phyloP scores from a whole-genome alignment of 495 filamentous ascomycete genomes.

The Daldinia childiae region DNA sequence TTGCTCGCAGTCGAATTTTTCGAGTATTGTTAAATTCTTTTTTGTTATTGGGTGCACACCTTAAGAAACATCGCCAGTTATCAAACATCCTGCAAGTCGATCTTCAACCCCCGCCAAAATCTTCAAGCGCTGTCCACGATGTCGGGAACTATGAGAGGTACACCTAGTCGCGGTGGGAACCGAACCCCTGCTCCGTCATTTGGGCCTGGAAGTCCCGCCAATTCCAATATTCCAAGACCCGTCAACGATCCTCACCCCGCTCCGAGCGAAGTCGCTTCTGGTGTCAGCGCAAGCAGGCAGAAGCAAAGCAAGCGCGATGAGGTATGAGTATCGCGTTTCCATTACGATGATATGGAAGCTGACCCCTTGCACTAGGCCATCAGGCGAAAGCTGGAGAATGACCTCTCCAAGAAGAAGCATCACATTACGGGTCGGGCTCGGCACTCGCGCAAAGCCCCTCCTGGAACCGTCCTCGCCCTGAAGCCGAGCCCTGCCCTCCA shows the following conservation, averaged over 20 bases:
- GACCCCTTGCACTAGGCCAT: constrained; percentile 74
- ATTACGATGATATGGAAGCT: constrained; percentile 40
- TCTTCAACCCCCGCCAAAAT: constrained; percentile 1
- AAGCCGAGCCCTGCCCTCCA: constrained; percentile 95
- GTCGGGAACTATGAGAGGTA: constrained; percentile 64
- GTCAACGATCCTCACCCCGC: constrained; percentile 64
- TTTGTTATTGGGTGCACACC: constrained; percentile 16
- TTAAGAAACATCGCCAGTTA: neutral
- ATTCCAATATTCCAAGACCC: constrained; percentile 84
- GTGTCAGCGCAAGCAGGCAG: constrained; percentile 85
- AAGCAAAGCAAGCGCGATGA: constrained; percentile 98
- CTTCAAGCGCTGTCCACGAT: constrained; percentile 19
- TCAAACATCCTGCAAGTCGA: neutral
- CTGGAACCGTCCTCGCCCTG: constrained; percentile 92
- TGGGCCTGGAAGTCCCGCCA: constrained; percentile 65
- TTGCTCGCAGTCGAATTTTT: constrained; percentile 24
- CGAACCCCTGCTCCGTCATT: constrained; percentile 73
- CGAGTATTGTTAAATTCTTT: constrained; percentile 8
- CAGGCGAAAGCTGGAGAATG: constrained; percentile 92
- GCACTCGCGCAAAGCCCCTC: constrained; percentile 90
- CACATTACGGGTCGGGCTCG: constrained; percentile 72
- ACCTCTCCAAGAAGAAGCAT: constrained; percentile 97
- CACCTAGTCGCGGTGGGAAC: constrained; percentile 67
- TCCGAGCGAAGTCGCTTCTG: constrained; percentile 74
- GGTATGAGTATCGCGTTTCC: constrained; percentile 63